A percentile compares a stretch with the other conserved stretches of the same genome.
Conservation (phyloP, 768 basidiomycete genomes). For the Hypholoma sublateritium region DNA sequence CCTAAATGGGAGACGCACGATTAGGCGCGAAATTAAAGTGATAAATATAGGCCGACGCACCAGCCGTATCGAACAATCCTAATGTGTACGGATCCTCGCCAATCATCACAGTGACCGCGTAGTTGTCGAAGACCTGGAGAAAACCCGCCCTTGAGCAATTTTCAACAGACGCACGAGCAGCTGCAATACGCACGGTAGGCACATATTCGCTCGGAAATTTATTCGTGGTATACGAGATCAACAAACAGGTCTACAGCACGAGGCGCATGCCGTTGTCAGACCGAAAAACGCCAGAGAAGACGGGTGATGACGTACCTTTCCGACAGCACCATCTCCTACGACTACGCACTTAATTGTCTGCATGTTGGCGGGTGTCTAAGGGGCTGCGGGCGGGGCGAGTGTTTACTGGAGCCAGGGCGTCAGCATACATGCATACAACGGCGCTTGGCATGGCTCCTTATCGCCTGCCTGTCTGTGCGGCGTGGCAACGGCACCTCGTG, state of each 20-base stretch:
- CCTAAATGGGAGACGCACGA: slow-evolving; percentile 43
- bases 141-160: slow-evolving; percentile 10
- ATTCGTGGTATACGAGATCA: slow-evolving; percentile 97
- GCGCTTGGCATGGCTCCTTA: slow-evolving; percentile 9
- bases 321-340: slow-evolving; percentile 96
- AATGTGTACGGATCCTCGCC: slow-evolving; percentile 99
- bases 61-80: slow-evolving; percentile 98
- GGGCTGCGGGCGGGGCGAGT: slow-evolving; percentile 10
- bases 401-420: slow-evolving; percentile 14
- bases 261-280: background rate
- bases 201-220: slow-evolving; percentile 99
- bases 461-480: slow-evolving; percentile 19
- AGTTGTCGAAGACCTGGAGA: slow-evolving; percentile 88
- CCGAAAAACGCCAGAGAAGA: slow-evolving; percentile 3
- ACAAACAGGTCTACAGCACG: slow-evolving; percentile 70
- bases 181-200: slow-evolving; percentile 75
- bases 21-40: slow-evolving; percentile 1
- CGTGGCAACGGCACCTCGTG: slow-evolving; percentile 45
- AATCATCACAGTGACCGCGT: slow-evolving; percentile 99
- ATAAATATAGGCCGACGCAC: slow-evolving; percentile 47
- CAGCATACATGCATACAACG: slow-evolving; percentile 13
- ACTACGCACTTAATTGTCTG: slow-evolving; percentile 98
- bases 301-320: slow-evolving; percentile 69
- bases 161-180: slow-evolving; percentile 16
- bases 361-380: slow-evolving; percentile 48